phyloP scores from a whole-genome alignment of 2,329 filamentous ascomycete genomes.

The Apiospora kogelbergensis region DNA sequence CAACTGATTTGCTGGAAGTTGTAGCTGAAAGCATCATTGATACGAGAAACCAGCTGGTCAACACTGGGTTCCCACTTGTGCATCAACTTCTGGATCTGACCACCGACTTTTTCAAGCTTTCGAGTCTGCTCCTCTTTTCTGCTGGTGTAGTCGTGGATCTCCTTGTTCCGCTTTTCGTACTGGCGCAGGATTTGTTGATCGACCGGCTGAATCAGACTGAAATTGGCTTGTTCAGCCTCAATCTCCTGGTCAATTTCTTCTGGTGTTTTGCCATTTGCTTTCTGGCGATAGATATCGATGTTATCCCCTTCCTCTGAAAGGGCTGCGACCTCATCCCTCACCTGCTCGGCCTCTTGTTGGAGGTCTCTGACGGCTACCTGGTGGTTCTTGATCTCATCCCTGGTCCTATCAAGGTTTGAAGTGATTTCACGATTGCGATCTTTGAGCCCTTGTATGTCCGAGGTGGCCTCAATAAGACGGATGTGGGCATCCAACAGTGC shows the following conservation, averaged over 20 bases:
- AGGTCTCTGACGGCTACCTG: conserved; percentile 39
- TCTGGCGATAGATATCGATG: conserved; percentile 40
- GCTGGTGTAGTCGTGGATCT: conserved; percentile 65
- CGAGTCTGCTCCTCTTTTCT: conserved; percentile 54
- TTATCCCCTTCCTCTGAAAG: conserved; percentile 30
- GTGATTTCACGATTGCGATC: conserved; percentile 62
- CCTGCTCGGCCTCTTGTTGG: conserved; percentile 34
- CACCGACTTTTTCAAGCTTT: conserved; percentile 54
- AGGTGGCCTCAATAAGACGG: conserved; percentile 75
- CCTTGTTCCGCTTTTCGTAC: conserved; percentile 69
- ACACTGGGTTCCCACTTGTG: conserved; percentile 80
- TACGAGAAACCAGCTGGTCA: conserved; percentile 73
- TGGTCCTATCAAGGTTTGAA: conserved; percentile 47
- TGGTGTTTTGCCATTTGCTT: conserved; percentile 50
- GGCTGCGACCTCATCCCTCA: conserved; percentile 37
- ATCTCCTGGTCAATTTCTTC: conserved; percentile 74
- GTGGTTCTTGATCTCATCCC: conserved; percentile 37
- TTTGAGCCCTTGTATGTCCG: conserved; percentile 71
- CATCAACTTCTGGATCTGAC: conserved; percentile 65
- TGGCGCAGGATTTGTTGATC: conserved; percentile 75
- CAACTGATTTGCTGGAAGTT: conserved; percentile 95
- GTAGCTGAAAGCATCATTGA: conserved; percentile 87
- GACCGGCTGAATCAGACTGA: conserved; percentile 78
- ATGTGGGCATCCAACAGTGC: conserved; percentile 70
- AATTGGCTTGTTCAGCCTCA: conserved; percentile 68